Evolutionary conservation across 176 grass and related monocot genomes (phyloP), one percentile per base, ranked within the genome.

Genomic region (Avena atlantica): DNA sequence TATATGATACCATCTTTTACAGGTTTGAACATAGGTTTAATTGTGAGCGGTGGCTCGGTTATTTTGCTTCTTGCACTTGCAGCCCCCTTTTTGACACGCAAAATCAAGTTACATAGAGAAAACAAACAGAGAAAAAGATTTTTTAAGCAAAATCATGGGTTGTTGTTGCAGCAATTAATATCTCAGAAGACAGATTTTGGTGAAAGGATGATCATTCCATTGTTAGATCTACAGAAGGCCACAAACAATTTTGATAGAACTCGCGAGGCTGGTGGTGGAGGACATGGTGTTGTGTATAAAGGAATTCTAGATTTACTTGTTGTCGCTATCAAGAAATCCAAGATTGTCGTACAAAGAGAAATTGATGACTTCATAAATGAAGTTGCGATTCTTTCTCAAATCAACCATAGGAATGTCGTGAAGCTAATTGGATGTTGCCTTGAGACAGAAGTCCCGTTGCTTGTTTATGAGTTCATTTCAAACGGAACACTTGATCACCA

Each of bases 381-480:
- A 24, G 78, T 81, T 49, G 90, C 48, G 62, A 88, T 74, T 74
- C 71, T 74, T 74, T 74, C 71, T 50, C 71, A 74, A 21, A 74
- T 74, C 71, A 74, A 74, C 21, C 45, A 74, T 47, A 74, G 44
- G n/a, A 74, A 74, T 50, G 5, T 74, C 1, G 45, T 74, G 45
- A 74, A 74, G 12, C 71, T 74, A 25, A 49, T 74, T 4, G 45
- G 71, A 49, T 74, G 71, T 25, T 74, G 71, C 25, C 44, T 74
- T 25, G 71, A 74, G 71, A 74, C 71, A 74, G 45, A 74, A 50
- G 71, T 74, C 12, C 44, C 45, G 0, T 8, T 74, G n/a, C 12
- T 74, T 0, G 70, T 74, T 49, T 74, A 74, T 74, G 44, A 74
- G 44, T 74, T 74, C 12, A 25, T 50, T 50, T 74, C 71, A 2